phyloP scores from a whole-genome alignment of 495 filamentous ascomycete genomes.

The Xylaria cubensis region DNA sequence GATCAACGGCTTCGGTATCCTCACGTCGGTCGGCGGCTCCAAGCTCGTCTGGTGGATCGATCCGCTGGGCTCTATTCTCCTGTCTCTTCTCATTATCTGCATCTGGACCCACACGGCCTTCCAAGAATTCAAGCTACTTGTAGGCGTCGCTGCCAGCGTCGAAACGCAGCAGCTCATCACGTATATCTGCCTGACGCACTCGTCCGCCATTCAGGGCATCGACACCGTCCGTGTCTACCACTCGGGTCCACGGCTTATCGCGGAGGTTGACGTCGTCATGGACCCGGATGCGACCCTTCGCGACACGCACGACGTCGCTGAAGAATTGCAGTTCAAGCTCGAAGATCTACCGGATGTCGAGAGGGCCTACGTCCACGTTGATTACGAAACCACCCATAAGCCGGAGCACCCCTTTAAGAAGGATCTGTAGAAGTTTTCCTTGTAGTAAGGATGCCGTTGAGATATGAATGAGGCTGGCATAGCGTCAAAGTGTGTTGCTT shows the following conservation, averaged over 20 bases:
- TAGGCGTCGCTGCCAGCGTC: constrained; percentile 85
- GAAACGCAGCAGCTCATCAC: constrained; percentile 93
- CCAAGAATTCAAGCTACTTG: constrained; percentile 85
- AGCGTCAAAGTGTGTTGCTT: neutral
- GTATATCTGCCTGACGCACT: constrained; percentile 96
- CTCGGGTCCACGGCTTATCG: constrained; percentile 85
- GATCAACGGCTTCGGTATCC: constrained; percentile 88
- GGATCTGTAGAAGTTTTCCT: constrained; percentile 48
- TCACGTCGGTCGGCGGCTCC: constrained; percentile 84
- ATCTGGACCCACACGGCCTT: constrained; percentile 89
- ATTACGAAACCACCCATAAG: constrained; percentile 98
- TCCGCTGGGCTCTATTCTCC: constrained; percentile 85
- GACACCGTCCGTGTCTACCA: constrained; percentile 96
- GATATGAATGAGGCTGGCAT: neutral
- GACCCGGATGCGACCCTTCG: constrained; percentile 68
- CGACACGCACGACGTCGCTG: constrained; percentile 90
- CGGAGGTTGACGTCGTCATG: constrained; percentile 92
- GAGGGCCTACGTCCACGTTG: constrained; percentile 95
- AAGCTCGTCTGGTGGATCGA: constrained; percentile 96
- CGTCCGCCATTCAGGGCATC: constrained; percentile 76
- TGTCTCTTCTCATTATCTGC: constrained; percentile 75
- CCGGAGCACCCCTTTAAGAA: constrained; percentile 70
- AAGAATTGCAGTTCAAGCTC: constrained; percentile 92
- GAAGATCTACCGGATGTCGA: constrained; percentile 93
- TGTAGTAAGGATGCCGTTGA: neutral